Percentiles rank a stretch among this genome's conserved stretches.
These are phyloP conservation scores for Penicillium lagena DNA, from an alignment of 495 filamentous ascomycete genomes.

Conservation along the genomic window DNA sequence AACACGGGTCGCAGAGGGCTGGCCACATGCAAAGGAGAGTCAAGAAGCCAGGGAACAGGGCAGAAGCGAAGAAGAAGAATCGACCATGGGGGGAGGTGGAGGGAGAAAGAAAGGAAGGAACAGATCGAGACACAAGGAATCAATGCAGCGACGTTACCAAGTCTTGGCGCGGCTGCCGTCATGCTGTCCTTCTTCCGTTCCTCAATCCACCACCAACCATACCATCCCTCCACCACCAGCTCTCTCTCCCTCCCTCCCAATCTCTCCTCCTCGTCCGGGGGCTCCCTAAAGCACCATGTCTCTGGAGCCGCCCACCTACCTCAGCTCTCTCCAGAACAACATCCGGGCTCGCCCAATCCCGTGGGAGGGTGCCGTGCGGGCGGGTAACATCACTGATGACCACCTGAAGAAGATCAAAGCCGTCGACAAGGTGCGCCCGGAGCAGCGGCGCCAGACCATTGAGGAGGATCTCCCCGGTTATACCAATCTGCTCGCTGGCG, in stretches of 20 bases:
- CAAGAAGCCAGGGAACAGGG: background rate
- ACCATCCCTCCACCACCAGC: background rate
- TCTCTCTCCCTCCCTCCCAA: background rate
- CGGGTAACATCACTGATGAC: constrained; percentile 86
- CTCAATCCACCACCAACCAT: constrained; percentile 7
- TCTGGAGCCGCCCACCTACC: constrained; percentile 84
- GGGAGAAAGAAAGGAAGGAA: background rate
- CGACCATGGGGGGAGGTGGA: background rate
- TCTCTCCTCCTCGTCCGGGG: constrained; percentile 4
- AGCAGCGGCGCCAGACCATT: constrained; percentile 75
- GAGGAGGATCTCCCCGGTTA: constrained; percentile 76
- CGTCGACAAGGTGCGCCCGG: constrained; percentile 91
- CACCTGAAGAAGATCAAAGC: constrained; percentile 96
- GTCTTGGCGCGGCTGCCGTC: constrained; percentile 29
- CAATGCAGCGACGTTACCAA: background rate
- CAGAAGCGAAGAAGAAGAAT: background rate
- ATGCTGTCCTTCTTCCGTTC: constrained; percentile 18
- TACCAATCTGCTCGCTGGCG: constrained; percentile 69
- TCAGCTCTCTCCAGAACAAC: constrained; percentile 87
- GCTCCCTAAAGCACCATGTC: constrained; percentile 53
- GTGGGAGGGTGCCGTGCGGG: constrained; percentile 95
- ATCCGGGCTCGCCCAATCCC: constrained; percentile 90
- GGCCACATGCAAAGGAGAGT: too few species aligned
- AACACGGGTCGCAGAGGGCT: background rate
- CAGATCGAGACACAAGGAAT: background rate